Evolutionary conservation across 306 rosid species (phyloP).

Genomic region (Malus sylvestris): DNA sequence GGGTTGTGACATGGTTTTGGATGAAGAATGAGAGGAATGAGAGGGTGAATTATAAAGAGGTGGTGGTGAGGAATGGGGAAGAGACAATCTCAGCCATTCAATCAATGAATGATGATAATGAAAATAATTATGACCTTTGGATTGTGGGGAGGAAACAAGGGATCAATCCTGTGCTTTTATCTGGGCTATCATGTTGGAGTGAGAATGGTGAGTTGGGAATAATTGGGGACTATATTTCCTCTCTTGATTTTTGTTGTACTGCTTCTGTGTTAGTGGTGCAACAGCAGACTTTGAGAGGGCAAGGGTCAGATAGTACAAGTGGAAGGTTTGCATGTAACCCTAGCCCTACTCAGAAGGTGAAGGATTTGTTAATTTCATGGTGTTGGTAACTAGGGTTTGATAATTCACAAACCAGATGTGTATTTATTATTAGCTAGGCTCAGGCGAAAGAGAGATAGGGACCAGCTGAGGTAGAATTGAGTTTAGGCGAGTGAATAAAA

Average conservation of each 20-base stretch:
- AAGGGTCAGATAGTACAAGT: not conserved
- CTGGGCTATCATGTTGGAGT: slow-evolving; percentile 58
- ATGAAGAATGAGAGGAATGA: slow-evolving; percentile 63
- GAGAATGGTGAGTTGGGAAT: slow-evolving; percentile 56
- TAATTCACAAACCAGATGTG: not conserved
- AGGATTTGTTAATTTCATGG: not conserved
- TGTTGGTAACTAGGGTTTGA: not conserved
- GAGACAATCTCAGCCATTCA: slow-evolving; percentile 53
- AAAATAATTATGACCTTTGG: slow-evolving; percentile 40
- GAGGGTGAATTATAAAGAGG: slow-evolving; percentile 53
- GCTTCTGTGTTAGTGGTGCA: slow-evolving; percentile 69
- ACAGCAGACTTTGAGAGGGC: slow-evolving; percentile 59
- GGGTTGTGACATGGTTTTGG: slow-evolving; percentile 78
- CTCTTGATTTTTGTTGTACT: slow-evolving; percentile 52
- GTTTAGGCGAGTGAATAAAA: not conserved
- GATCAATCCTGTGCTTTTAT: slow-evolving; percentile 51
- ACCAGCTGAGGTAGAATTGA: not conserved
- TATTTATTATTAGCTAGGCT: not conserved
- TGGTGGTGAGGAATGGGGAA: slow-evolving; percentile 56
- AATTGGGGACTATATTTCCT: slow-evolving; percentile 63
- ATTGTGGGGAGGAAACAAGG: slow-evolving; percentile 74
- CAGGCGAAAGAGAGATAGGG: not conserved
- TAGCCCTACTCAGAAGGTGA: not conserved
- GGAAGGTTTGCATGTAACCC: not conserved
- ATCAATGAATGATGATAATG: slow-evolving; percentile 30